Base-by-base conservation (phyloP, 345 rosid genomes). In the Triadica sebifera region DNA sequence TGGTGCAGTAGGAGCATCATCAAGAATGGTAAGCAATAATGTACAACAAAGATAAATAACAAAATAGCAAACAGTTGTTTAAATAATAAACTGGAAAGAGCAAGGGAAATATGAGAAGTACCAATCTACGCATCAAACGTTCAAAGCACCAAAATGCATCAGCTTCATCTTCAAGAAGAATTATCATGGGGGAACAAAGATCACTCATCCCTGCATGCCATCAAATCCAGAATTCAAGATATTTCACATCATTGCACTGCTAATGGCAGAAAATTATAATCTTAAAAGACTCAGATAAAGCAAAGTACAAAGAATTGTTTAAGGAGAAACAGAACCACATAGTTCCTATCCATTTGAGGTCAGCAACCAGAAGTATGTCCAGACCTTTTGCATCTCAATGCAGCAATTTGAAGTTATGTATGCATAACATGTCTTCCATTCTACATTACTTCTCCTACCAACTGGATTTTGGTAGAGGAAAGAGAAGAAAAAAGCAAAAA, bases 121-220 rank as follows among this genome's bases (percentile, higher is more conserved):
- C 99, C 99, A 93, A 88, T 90, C 99, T 82, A 52, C 96, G 96
- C 99, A 95, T 95, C 85, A 95, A 75, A 53, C 94, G 88, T 78
- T 95, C 99, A 15, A 95, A 95, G 87, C 98, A 93, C 99, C 99
- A 93, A 86, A 95, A 95, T 20, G 98, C 90, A 85, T 93, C 98
- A 69, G 97, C 97, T 86, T 95, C 99, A 57, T 93, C 85, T 49
- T 93, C 89, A 57, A 93, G 92, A 82, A 95, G 96, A 50, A 95
- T 88, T 78, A 95, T 91, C 99, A 95, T 95, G 52, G 99, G 99
- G 49, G 98, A 95, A 80, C 99, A 95, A 76, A 95, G 97, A 82
- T 95, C 99, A 67, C 98, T 95, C 98, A 95, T 95, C 84, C 97
- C 98, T 95, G 91, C 67, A 49, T 45, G 39, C 24, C 41, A 20